Evolutionary conservation across 495 filamentous ascomycete species (phyloP).

Genomic region (Xylaria venustula): DNA sequence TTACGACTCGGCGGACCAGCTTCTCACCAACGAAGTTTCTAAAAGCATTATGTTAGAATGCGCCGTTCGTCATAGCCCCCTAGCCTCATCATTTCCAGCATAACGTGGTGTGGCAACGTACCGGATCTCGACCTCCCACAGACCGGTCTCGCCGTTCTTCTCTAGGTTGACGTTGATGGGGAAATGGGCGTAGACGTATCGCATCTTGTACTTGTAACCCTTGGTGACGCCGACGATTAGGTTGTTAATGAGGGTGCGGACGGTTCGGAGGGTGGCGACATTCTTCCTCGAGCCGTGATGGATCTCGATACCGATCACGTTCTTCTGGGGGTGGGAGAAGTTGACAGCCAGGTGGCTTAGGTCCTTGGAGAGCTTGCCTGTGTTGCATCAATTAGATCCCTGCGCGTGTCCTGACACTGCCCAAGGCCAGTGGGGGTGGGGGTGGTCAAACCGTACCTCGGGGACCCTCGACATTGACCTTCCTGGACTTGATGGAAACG

Average conservation of each 20-base stretch:
- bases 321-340: slow-evolving; percentile 79
- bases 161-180: slow-evolving; percentile 99
- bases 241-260: slow-evolving; percentile 97
- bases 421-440: neutral
- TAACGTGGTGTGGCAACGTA: slow-evolving; percentile 47
- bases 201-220: slow-evolving; percentile 99
- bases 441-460: slow-evolving; percentile 54
- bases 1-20: slow-evolving; percentile 87
- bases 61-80: neutral
- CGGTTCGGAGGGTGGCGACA: slow-evolving; percentile 94
- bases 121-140: slow-evolving; percentile 94
- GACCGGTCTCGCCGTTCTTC: slow-evolving; percentile 87
- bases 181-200: slow-evolving; percentile 99
- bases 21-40: slow-evolving; percentile 99
- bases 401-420: neutral
- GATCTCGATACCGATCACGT: slow-evolving; percentile 89
- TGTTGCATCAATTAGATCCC: slow-evolving; percentile 26
- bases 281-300: slow-evolving; percentile 98
- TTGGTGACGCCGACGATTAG: slow-evolving; percentile 95
- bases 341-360: slow-evolving; percentile 93
- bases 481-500: slow-evolving; percentile 90
- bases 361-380: slow-evolving; percentile 92
- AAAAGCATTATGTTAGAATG: slow-evolving; percentile 16
- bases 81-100: neutral
- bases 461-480: slow-evolving; percentile 94